Percentiles rank a stretch among this genome's conserved stretches.
These are phyloP conservation scores for Fusarium nisikadoi DNA, from an alignment of 2,329 filamentous ascomycete genomes.

Conservation along the genomic window DNA sequence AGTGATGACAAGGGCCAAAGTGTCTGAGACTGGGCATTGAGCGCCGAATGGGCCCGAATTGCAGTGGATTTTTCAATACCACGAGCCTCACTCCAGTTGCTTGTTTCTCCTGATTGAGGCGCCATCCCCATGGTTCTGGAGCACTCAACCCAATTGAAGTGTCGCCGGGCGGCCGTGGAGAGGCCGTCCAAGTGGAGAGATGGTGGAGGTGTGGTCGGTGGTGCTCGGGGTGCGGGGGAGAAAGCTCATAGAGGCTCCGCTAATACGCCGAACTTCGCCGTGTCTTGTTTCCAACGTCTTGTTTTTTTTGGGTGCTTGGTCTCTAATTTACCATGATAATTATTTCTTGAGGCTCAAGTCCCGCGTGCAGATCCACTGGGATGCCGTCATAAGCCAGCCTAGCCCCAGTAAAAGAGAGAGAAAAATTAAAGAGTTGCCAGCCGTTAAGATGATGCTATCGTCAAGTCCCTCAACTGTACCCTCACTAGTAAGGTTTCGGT, in stretches of 20 bases:
- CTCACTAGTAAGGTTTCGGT: constrained; percentile 31
- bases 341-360: constrained; percentile 16
- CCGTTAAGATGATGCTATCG: constrained; percentile 24
- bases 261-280: constrained; percentile 45
- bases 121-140: constrained; percentile 25
- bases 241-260: constrained; percentile 39
- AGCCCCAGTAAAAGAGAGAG: constrained; percentile 11
- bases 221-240: constrained; percentile 43
- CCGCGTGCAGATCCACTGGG: constrained; percentile 15
- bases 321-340: not conserved
- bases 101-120: constrained; percentile 28
- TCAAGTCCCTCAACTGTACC: constrained; percentile 3
- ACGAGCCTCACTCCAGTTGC: constrained; percentile 27
- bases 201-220: constrained; percentile 33
- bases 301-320: constrained; percentile 2
- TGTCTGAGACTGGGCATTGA: constrained; percentile 10
- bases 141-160: constrained; percentile 31
- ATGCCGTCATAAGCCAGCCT: constrained; percentile 34
- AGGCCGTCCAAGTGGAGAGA: constrained; percentile 36
- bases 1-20: constrained; percentile 16
- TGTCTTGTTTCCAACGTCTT: constrained; percentile 28
- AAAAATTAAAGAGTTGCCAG: not conserved
- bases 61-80: constrained; percentile 28
- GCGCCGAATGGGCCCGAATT: constrained; percentile 29
- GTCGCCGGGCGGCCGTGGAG: constrained; percentile 35